Percentiles rank a stretch among this genome's conserved stretches.
These are phyloP conservation scores for Penicillium fuscoglaucum DNA, from an alignment of 2,329 filamentous ascomycete species.

Conservation along the genomic window DNA sequence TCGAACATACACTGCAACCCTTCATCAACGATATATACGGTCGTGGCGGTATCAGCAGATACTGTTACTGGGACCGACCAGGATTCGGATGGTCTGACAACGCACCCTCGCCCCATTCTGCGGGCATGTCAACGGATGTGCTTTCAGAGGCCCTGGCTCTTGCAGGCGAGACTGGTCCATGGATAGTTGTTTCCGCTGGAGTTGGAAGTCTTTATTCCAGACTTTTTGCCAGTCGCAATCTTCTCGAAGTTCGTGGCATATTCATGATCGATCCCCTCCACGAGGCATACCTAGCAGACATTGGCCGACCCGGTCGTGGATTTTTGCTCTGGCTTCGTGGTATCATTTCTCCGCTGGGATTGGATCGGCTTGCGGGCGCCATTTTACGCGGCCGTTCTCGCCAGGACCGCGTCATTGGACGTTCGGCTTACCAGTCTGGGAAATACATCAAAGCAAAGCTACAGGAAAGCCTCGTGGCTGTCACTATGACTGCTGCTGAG, in stretches of 20 bases:
- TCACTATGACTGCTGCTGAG: slow-evolving; percentile 80
- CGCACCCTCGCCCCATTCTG: slow-evolving; percentile 88
- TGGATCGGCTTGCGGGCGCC: slow-evolving; percentile 77
- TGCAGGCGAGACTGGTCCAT: slow-evolving; percentile 81
- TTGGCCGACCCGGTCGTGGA: slow-evolving; percentile 68
- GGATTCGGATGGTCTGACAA: slow-evolving; percentile 88
- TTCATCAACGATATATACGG: slow-evolving; percentile 74
- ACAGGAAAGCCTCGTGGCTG: slow-evolving; percentile 87
- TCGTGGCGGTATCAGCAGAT: slow-evolving; percentile 80
- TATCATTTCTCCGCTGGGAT: slow-evolving; percentile 79
- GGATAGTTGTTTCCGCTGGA: slow-evolving; percentile 82
- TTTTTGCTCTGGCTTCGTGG: slow-evolving; percentile 87
- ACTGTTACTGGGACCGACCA: slow-evolving; percentile 94
- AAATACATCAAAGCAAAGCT: slow-evolving; percentile 87
- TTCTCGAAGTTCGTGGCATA: slow-evolving; percentile 71
- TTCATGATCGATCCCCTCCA: slow-evolving; percentile 87
- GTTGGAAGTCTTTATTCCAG: slow-evolving; percentile 86
- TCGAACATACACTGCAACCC: slow-evolving; percentile 75
- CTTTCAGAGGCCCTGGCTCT: slow-evolving; percentile 81
- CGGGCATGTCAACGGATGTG: slow-evolving; percentile 86
- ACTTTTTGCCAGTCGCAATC: slow-evolving; percentile 84
- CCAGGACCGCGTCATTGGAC: slow-evolving; percentile 82
- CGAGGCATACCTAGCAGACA: slow-evolving; percentile 71
- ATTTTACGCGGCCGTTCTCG: slow-evolving; percentile 77
- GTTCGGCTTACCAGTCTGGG: slow-evolving; percentile 72